Conservation (phyloP, 1,284 basidiomycete genomes). For the Ganoderma leucocontextum region DNA sequence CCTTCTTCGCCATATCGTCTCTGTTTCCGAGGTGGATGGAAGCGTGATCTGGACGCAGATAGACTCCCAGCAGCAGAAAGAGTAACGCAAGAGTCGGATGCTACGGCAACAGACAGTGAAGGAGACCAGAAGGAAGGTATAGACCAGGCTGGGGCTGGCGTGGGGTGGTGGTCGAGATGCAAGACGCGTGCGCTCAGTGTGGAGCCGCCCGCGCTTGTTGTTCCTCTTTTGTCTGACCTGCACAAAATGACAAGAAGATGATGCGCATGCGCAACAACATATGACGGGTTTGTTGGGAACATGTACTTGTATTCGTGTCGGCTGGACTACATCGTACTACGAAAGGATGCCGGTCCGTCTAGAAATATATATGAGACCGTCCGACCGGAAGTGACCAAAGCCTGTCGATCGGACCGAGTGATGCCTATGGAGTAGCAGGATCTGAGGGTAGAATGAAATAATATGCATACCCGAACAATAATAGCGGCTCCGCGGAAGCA, state of each 20-base stretch:
- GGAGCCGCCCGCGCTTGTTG: slow-evolving; percentile 33
- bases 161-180: slow-evolving; percentile 28
- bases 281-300: background rate
- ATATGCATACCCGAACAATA: slow-evolving; percentile 25
- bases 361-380: slow-evolving; percentile 36
- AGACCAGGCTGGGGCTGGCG: slow-evolving; percentile 24
- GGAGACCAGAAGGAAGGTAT: slow-evolving; percentile 12
- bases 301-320: slow-evolving; percentile 23
- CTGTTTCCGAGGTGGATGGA: slow-evolving; percentile 9
- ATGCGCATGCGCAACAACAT: background rate
- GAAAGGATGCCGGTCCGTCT: slow-evolving; percentile 32
- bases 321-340: slow-evolving; percentile 28
- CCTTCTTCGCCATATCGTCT: slow-evolving; percentile 35
- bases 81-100: slow-evolving; percentile 4
- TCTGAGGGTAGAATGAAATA: slow-evolving; percentile 17
- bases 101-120: slow-evolving; percentile 19
- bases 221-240: background rate
- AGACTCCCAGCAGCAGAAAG: background rate
- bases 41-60: slow-evolving; percentile 12
- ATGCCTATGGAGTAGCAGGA: slow-evolving; percentile 24
- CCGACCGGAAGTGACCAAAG: slow-evolving; percentile 27
- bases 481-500: slow-evolving; percentile 19
- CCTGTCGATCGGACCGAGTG: slow-evolving; percentile 20
- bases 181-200: slow-evolving; percentile 29
- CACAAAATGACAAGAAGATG: background rate